phyloP scores from a whole-genome alignment of 345 rosid species.

The Salix purpurea region DNA sequence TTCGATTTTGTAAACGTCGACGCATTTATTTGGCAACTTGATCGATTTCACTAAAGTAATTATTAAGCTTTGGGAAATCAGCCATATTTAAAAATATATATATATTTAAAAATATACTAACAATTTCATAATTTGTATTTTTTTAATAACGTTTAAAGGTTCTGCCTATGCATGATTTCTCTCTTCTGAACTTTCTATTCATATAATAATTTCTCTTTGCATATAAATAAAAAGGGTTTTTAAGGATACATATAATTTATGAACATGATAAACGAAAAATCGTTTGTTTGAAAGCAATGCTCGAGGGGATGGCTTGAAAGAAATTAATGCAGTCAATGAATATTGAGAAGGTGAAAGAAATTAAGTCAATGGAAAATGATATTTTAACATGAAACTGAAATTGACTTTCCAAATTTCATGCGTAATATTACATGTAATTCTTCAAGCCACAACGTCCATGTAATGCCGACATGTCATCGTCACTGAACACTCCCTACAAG shows the following conservation, averaged over 20 bases:
- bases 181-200: not conserved
- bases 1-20: too few species aligned
- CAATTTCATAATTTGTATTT: too few species aligned
- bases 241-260: too few species aligned
- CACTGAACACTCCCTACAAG: not conserved
- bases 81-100: too few species aligned
- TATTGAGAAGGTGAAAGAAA: not conserved
- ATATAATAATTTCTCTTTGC: not conserved
- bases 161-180: not conserved
- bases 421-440: not conserved
- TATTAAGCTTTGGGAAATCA: too few species aligned
- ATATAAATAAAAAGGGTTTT: not conserved
- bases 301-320: not conserved
- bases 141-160: not conserved
- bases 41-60: too few species aligned
- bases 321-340: not conserved
- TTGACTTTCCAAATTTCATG: not conserved
- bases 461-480: not conserved
- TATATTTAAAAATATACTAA: too few species aligned
- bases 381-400: not conserved
- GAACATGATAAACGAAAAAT: too few species aligned
- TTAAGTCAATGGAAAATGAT: not conserved
- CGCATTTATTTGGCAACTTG: too few species aligned
- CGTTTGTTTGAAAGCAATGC: not conserved
- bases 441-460: not conserved